phyloP scores from a whole-genome alignment of 1,284 basidiomycete genomes.

The Psilocybe mexicana region DNA sequence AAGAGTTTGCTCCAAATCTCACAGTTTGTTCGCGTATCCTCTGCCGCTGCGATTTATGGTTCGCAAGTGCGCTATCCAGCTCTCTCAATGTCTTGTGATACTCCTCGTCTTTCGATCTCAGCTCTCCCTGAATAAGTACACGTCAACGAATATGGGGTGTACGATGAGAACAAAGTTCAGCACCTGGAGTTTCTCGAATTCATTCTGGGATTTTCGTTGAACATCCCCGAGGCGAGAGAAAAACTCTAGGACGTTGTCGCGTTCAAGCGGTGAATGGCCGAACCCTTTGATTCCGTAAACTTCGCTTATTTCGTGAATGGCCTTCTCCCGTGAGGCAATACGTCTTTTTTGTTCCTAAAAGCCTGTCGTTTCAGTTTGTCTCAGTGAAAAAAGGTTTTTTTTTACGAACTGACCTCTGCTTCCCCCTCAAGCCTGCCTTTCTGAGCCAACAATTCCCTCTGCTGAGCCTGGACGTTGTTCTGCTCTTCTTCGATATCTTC shows the following conservation, averaged over 20 bases:
- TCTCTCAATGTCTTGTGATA: constrained; percentile 55
- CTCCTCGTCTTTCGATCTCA: constrained; percentile 54
- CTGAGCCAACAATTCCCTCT: constrained; percentile 57
- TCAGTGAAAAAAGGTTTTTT: not conserved
- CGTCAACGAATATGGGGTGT: not conserved
- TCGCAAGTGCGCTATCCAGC: constrained; percentile 54
- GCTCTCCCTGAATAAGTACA: constrained; percentile 43
- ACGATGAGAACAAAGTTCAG: constrained; percentile 1
- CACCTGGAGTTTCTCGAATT: constrained; percentile 66
- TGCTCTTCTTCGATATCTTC: constrained; percentile 69
- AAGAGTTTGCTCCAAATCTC: constrained; percentile 21
- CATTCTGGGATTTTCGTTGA: constrained; percentile 53
- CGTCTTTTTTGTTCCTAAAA: constrained; percentile 74
- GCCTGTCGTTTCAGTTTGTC: not conserved
- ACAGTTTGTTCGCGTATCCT: constrained; percentile 66
- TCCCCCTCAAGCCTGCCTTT: constrained; percentile 67
- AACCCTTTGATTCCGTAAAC: constrained; percentile 78
- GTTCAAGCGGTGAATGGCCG: constrained; percentile 62
- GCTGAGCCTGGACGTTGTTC: constrained; percentile 47
- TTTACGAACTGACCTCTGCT: constrained; percentile 49
- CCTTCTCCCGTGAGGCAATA: constrained; percentile 71
- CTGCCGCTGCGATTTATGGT: constrained; percentile 52
- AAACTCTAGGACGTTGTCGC: constrained; percentile 73
- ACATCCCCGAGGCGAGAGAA: constrained; percentile 59
- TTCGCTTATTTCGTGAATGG: constrained; percentile 71